Conservation (phyloP, 2,329 filamentous ascomycete genomes). For the Ophidiomyces ophidiicola region DNA sequence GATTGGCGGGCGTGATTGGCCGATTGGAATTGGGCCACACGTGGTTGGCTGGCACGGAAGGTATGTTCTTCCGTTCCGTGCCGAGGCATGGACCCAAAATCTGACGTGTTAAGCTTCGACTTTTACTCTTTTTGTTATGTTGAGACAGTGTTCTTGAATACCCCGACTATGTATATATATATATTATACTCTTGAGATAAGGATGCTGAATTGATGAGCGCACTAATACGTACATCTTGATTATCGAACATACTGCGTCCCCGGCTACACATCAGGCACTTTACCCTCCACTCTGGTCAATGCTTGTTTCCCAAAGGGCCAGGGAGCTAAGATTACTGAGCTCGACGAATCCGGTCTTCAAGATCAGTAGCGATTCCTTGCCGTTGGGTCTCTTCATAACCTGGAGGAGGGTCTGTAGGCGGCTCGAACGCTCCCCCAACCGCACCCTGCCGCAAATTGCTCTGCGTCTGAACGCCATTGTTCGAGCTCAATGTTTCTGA, state of each 20-base stretch:
- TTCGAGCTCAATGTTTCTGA: conserved; percentile 1
- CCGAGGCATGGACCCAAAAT: too few species aligned
- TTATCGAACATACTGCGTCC: too few species aligned
- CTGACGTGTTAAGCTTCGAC: too few species aligned
- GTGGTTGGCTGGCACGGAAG: conserved; percentile 27
- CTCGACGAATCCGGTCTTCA: conserved; percentile 43
- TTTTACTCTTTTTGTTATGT: too few species aligned
- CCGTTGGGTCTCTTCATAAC: conserved; percentile 83
- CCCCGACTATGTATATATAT: too few species aligned
- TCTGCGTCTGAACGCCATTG: conserved; percentile 16
- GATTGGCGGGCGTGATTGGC: conserved; percentile 12
- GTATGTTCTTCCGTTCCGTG: conserved; percentile 7
- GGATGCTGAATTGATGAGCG: too few species aligned
- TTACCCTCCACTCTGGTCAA: too few species aligned
- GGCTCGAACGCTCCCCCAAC: conserved; percentile 30
- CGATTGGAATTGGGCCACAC: conserved; percentile 31
- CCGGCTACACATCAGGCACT: too few species aligned
- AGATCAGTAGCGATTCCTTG: conserved; percentile 63
- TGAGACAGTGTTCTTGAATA: too few species aligned
- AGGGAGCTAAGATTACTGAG: conserved; percentile 16
- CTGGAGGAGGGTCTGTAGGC: conserved; percentile 69
- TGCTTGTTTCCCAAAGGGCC: too few species aligned
- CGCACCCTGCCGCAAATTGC: conserved; percentile 16
- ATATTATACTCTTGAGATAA: too few species aligned
- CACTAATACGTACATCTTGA: too few species aligned